These are phyloP conservation scores for Niveomyces coronatus DNA, from an alignment of 2,329 filamentous ascomycete genomes.

Conservation along the genomic window DNA sequence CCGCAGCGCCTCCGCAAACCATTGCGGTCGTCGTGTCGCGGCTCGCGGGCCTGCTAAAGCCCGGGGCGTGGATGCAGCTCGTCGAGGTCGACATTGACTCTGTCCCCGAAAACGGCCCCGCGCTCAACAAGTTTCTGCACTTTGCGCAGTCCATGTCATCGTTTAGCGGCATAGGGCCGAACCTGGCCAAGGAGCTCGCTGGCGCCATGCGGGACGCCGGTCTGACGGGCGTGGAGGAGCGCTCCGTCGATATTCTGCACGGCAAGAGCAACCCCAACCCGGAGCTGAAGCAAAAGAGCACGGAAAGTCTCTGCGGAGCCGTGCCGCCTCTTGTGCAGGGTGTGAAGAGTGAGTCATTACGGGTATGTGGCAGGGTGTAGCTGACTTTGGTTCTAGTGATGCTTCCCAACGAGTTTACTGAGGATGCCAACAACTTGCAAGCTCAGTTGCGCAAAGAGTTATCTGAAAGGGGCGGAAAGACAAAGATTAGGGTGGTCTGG, in stretches of 20 bases:
- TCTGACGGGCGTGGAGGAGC: neutral
- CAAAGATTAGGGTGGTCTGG: neutral
- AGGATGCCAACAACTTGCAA: neutral
- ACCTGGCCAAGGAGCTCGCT: neutral
- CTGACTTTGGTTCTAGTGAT: neutral
- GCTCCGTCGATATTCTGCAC: neutral
- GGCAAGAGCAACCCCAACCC: neutral
- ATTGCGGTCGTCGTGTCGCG: neutral
- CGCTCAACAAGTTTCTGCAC: neutral
- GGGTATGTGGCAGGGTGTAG: neutral
- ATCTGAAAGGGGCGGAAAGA: neutral
- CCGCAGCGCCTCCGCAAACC: conserved; percentile 1
- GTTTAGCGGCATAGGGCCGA: neutral
- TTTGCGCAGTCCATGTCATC: neutral
- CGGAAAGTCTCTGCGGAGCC: neutral
- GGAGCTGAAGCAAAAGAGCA: neutral
- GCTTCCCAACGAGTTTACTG: neutral
- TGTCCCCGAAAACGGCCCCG: neutral
- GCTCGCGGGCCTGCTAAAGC: conserved; percentile 4
- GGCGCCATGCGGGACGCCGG: neutral
- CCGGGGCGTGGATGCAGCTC: conserved; percentile 9
- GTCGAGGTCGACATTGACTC: neutral
- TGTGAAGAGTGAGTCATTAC: neutral
- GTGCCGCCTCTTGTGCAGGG: neutral
- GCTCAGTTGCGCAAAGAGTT: neutral